phyloP scores from a whole-genome alignment of 192 early-diverging fungal species.

The Glomus cerebriforme region DNA sequence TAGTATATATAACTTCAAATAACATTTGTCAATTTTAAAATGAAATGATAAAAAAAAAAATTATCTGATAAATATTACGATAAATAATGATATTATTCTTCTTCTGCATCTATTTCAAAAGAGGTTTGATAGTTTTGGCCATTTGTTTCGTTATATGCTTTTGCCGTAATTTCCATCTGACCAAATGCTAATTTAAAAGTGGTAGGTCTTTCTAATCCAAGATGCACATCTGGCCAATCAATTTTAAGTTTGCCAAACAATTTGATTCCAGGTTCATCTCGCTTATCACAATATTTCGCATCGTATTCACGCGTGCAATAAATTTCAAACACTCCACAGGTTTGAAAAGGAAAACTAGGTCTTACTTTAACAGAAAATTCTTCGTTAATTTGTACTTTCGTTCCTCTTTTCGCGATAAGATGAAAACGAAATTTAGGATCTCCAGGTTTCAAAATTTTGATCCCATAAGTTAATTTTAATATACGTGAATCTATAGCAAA shows the following conservation, averaged over 20 bases:
- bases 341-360: neutral
- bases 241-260: neutral
- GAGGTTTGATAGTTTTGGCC: neutral
- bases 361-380: neutral
- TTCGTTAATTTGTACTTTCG: neutral
- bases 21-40: too few species aligned
- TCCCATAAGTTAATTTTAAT: neutral
- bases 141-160: neutral
- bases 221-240: neutral
- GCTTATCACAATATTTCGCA: too few species aligned
- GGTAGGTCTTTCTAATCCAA: neutral
- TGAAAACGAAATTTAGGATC: neutral
- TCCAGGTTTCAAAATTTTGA: neutral
- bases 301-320: neutral
- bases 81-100: neutral
- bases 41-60: neutral
- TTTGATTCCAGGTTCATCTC: neutral
- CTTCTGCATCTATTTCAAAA: neutral
- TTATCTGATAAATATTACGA: neutral
- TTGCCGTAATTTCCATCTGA: neutral
- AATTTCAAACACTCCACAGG: neutral
- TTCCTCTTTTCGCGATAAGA: neutral
- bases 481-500: conserved; percentile 26
- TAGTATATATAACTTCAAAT: too few species aligned
- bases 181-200: neutral